phyloP scores from a whole-genome alignment of 164 flowering plant species.

The Liquidambar formosana region DNA sequence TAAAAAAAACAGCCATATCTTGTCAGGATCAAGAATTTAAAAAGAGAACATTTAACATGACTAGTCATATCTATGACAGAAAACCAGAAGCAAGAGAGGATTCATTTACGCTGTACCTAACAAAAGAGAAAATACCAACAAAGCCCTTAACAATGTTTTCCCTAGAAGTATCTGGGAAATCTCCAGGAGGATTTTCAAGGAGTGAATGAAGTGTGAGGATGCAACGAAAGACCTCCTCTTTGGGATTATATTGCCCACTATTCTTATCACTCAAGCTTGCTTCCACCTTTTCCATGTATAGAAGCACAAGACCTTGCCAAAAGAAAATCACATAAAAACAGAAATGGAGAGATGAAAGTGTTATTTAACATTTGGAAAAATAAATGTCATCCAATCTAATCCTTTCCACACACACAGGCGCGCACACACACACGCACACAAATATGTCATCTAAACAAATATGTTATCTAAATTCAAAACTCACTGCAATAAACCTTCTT shows the following conservation, averaged over 20 bases:
- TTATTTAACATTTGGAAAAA: background rate
- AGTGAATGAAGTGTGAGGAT: constrained; percentile 79
- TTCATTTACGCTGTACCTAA: constrained; percentile 44
- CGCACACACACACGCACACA: no score
- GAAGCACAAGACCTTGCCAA: constrained; percentile 59
- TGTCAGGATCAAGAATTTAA: constrained; percentile 7
- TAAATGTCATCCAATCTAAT: no score
- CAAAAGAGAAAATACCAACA: constrained; percentile 50
- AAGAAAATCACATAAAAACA: background rate
- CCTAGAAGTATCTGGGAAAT: constrained; percentile 63
- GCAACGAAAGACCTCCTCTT: constrained; percentile 73
- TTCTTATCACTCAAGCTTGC: constrained; percentile 40
- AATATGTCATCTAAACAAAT: background rate
- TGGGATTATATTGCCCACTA: constrained; percentile 38
- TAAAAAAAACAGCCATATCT: constrained; percentile 3
- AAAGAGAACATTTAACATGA: background rate
- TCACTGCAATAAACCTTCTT: constrained; percentile 71
- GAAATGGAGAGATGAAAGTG: background rate
- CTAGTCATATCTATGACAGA: background rate
- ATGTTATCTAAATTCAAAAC: constrained; percentile 18
- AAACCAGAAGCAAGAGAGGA: constrained; percentile 2
- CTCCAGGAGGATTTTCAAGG: constrained; percentile 93
- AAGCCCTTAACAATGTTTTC: constrained; percentile 65
- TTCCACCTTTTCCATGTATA: constrained; percentile 66
- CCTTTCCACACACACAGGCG: no score